A percentile compares a stretch with the other conserved stretches of the same genome.
phyloP scores from a whole-genome alignment of 345 rosid genomes.

The Arabis hirsuta region DNA sequence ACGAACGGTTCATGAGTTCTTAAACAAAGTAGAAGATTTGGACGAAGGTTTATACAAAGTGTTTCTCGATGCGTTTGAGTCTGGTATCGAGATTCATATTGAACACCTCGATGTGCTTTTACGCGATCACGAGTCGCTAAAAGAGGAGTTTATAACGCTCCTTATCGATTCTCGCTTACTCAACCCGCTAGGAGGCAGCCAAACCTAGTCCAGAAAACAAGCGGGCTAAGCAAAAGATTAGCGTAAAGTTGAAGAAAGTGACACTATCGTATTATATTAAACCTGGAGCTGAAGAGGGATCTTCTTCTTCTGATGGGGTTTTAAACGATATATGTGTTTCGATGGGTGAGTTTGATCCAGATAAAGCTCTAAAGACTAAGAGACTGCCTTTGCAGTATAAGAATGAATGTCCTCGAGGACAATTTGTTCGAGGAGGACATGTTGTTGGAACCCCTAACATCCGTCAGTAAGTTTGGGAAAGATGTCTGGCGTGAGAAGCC shows the following conservation, averaged over 20 bases:
- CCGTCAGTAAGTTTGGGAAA: not conserved
- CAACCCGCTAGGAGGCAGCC: not conserved
- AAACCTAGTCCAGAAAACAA: not conserved
- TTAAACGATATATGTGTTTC: slow-evolving; percentile 8
- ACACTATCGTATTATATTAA: slow-evolving; percentile 11
- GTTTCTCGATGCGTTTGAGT: not conserved
- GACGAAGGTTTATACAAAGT: not conserved
- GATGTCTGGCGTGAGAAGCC: not conserved
- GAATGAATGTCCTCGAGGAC: not conserved
- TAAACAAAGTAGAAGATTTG: not conserved
- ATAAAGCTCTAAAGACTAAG: not conserved
- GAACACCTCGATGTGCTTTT: not conserved
- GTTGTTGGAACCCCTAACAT: not conserved
- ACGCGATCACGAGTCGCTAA: not conserved
- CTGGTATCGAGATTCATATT: not conserved
- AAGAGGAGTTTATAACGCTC: not conserved
- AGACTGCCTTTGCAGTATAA: not conserved
- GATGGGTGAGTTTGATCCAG: not conserved
- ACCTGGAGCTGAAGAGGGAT: slow-evolving; percentile 1
- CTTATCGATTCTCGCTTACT: not conserved
- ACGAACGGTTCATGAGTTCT: not conserved
- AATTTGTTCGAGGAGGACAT: not conserved
- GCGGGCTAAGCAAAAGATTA: not conserved
- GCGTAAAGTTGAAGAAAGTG: not conserved
- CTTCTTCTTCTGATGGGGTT: not conserved